Conservation (phyloP, 108 stramenopile species). For the Nannochloropsis salina region DNA sequence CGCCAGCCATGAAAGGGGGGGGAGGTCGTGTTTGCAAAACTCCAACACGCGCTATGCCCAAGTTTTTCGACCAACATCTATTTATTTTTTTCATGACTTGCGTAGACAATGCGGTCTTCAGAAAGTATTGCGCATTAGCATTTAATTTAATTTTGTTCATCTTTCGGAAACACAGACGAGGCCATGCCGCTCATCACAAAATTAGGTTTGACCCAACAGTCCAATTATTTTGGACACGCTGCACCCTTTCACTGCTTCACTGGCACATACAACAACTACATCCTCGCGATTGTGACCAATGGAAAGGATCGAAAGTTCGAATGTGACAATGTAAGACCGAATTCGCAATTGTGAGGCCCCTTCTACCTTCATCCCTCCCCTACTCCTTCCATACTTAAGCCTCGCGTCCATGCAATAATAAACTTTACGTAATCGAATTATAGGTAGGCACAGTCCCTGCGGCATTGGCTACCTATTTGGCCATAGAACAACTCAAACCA, state of each 20-base stretch:
- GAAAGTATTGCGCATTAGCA: neutral
- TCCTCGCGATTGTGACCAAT: constrained; percentile 78
- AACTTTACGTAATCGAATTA: neutral
- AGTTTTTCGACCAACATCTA: too few relatives aligned
- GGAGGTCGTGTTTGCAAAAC: neutral
- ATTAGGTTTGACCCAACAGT: constrained; percentile 59
- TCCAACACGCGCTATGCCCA: too few relatives aligned
- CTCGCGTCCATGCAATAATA: neutral
- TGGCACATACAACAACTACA: constrained; percentile 65
- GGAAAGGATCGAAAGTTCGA: constrained; percentile 76
- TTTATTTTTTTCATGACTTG: too few relatives aligned
- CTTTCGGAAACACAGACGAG: constrained; percentile 55
- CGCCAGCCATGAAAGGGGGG: neutral
- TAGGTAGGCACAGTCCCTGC: constrained; percentile 89
- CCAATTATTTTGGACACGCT: constrained; percentile 65
- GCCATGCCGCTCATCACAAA: constrained; percentile 75
- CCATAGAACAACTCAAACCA: constrained; percentile 49
- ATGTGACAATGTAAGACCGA: constrained; percentile 58
- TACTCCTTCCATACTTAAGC: neutral
- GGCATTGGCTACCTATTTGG: constrained; percentile 66
- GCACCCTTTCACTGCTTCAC: constrained; percentile 71
- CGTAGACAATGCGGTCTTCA: neutral
- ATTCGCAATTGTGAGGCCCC: neutral
- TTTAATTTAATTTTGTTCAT: neutral
- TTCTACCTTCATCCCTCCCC: neutral